Base-by-base conservation (phyloP, 441 rosid genomes). In the Adansonia madagascariensis region DNA sequence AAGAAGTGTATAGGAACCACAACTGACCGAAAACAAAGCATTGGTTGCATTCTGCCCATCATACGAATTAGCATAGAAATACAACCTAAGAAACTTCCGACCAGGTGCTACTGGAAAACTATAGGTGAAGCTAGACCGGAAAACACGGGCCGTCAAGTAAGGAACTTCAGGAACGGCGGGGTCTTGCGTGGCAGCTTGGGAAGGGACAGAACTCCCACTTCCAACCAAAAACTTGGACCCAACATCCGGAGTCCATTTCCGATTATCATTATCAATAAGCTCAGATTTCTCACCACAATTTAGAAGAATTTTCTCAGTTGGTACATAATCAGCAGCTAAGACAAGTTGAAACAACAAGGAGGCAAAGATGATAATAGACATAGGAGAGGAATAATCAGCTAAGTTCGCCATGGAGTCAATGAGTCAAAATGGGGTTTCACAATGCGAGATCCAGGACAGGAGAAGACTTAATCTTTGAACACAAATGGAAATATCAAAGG, bases 21-120 rank as follows among this genome's bases (percentile, higher is more conserved):
- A 78, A 9, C 87, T 77, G 76, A 95, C 98, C 0, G 97, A 86
- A 80, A 95, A 95, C 74, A 89, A 73, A 10, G 91, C 88, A 80
- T 81, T 77, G 1, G 95, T 82, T 0, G 92, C 90, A 47, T 88
- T 91, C 70, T 78, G 87, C 1, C 89, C 84, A 10, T 76, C 80
- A 77, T 95, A 95, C 0, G 89, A 41, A 66, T 89, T 82, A 0
- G 99, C 88, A 76, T 95, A 92, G 83, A 95, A 95, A 84, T 92
- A 86, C 62, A 95, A 83, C 74, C 99, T 92, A 10, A 94, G 82
- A 53, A 90, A 94, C 79, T 90, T 89, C n/a, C 92, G 92, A 59
- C 98, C 99, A 1, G 97, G 35, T 4, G 82, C 85, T 8, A 94
- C 85, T 0, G 99, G 97, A 81, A 95, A 89, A 70, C 83, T 81